Evolutionary conservation across 2,329 filamentous ascomycete genomes (phyloP).

Genomic region (Sporothrix humicola): DNA sequence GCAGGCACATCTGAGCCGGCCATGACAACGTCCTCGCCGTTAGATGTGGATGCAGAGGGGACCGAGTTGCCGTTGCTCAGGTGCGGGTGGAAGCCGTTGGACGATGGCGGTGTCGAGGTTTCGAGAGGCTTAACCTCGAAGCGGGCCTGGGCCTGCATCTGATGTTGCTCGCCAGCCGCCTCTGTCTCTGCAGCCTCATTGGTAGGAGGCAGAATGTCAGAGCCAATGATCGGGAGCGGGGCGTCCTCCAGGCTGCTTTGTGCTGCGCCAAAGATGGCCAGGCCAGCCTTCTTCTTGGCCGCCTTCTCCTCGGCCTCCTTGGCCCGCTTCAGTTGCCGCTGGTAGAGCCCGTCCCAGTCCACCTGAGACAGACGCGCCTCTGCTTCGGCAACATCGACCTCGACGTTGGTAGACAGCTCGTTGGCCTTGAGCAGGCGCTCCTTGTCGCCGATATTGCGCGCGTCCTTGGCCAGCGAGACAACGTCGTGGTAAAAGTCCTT

Average conservation of each 20-base stretch:
- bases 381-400: slow-evolving; percentile 85
- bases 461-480: slow-evolving; percentile 81
- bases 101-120: slow-evolving; percentile 40
- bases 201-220: slow-evolving; percentile 30
- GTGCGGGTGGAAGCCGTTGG: slow-evolving; percentile 61
- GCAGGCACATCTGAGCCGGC: slow-evolving; percentile 56
- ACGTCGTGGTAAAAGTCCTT: slow-evolving; percentile 90
- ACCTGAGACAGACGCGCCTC: slow-evolving; percentile 62
- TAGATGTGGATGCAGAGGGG: slow-evolving; percentile 46
- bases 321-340: slow-evolving; percentile 70
- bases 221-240: slow-evolving; percentile 24
- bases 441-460: slow-evolving; percentile 79
- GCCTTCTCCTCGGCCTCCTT: slow-evolving; percentile 64
- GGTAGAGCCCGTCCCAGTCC: slow-evolving; percentile 83
- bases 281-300: slow-evolving; percentile 66
- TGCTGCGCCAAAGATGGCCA: slow-evolving; percentile 54
- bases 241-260: slow-evolving; percentile 25
- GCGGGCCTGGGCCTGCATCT: slow-evolving; percentile 46
- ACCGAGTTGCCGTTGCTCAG: slow-evolving; percentile 63
- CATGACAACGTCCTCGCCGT: slow-evolving; percentile 67
- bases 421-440: slow-evolving; percentile 85
- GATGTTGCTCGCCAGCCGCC: slow-evolving; percentile 47
- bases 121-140: slow-evolving; percentile 57
- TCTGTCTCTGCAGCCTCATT: slow-evolving; percentile 1
- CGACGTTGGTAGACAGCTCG: slow-evolving; percentile 89